These are phyloP conservation scores for Penicillium manginii DNA, from an alignment of 495 filamentous ascomycete genomes.

Conservation along the genomic window DNA sequence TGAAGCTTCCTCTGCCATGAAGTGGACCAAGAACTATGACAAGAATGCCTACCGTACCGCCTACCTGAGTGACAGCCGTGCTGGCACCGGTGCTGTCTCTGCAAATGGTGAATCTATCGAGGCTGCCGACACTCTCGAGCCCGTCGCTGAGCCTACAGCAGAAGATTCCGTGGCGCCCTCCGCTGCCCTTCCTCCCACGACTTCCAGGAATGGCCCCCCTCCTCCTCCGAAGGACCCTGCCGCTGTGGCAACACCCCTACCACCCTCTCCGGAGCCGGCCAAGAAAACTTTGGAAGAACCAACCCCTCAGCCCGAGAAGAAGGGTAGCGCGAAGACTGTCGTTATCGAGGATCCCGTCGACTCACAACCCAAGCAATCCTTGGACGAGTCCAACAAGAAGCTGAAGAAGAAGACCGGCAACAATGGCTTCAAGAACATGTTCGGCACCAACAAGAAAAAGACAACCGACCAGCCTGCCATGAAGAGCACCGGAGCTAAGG, in stretches of 20 bases:
- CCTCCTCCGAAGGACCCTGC: slow-evolving; percentile 29
- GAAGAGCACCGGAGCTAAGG: slow-evolving; percentile 41
- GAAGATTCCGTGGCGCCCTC: slow-evolving; percentile 22
- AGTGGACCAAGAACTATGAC: slow-evolving; percentile 80
- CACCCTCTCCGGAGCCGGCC: slow-evolving; percentile 33
- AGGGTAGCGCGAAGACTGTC: slow-evolving; percentile 23
- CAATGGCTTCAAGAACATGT: slow-evolving; percentile 53
- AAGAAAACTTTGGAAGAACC: slow-evolving; percentile 19
- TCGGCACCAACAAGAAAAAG: slow-evolving; percentile 50
- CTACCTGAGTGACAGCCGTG: slow-evolving; percentile 73
- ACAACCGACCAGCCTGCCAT: slow-evolving; percentile 35
- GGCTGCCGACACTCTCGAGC: slow-evolving; percentile 17
- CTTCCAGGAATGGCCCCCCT: slow-evolving; percentile 21
- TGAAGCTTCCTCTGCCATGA: slow-evolving; percentile 90
- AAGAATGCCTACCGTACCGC: slow-evolving; percentile 79
- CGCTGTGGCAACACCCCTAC: slow-evolving; percentile 34
- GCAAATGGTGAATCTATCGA: slow-evolving; percentile 25
- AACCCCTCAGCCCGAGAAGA: slow-evolving; percentile 17
- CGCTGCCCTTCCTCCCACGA: slow-evolving; percentile 16
- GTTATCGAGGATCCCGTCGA: slow-evolving; percentile 28
- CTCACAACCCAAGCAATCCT: slow-evolving; percentile 32
- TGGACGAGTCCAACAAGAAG: slow-evolving; percentile 41
- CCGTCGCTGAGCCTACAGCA: slow-evolving; percentile 14
- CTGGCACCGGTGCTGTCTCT: slow-evolving; percentile 61
- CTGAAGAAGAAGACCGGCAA: slow-evolving; percentile 53